Conservation (phyloP, 2,329 filamentous ascomycete genomes). For the Monilinia fructicola region DNA sequence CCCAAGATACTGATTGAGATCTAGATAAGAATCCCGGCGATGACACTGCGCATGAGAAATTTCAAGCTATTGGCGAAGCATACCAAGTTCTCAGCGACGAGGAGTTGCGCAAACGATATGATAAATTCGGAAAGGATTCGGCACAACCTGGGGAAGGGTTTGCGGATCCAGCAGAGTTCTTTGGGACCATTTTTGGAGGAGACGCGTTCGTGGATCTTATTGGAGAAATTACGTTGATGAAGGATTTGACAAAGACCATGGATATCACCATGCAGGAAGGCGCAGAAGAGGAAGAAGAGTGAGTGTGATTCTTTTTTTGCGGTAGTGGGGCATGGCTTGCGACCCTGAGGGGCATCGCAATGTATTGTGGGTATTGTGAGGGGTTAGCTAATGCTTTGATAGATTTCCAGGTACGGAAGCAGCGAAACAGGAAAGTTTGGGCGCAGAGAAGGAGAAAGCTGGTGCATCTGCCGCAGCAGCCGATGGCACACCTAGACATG, state of each 20-base stretch:
- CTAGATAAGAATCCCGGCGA: slow-evolving; percentile 97
- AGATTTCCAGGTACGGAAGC: slow-evolving; percentile 56
- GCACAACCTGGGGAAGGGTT: slow-evolving; percentile 90
- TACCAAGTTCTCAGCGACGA: slow-evolving; percentile 83
- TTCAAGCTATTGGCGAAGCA: slow-evolving; percentile 79
- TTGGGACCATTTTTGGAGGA: slow-evolving; percentile 96
- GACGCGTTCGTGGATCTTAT: slow-evolving; percentile 96
- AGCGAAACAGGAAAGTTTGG: slow-evolving; percentile 55
- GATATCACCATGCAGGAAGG: slow-evolving; percentile 87
- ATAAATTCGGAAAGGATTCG: slow-evolving; percentile 95
- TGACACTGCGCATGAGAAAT: slow-evolving; percentile 88
- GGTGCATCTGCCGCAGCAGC: slow-evolving; percentile 29
- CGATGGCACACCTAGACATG: slow-evolving; percentile 21
- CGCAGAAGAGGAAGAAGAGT: slow-evolving; percentile 62
- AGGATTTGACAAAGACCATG: slow-evolving; percentile 97
- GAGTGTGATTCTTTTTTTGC: neutral
- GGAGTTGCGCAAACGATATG: slow-evolving; percentile 86
- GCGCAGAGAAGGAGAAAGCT: slow-evolving; percentile 39
- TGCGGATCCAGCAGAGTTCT: slow-evolving; percentile 95
- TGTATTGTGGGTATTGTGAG: slow-evolving; percentile 41
- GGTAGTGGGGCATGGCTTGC: neutral
- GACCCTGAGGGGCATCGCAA: neutral
- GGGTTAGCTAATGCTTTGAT: slow-evolving; percentile 44
- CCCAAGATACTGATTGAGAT: slow-evolving; percentile 13
- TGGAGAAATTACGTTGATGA: slow-evolving; percentile 97